A percentile compares a stretch with the other conserved stretches of the same genome.
phyloP scores from a whole-genome alignment of 148 eudicot genomes.

The Diospyros kaki region DNA sequence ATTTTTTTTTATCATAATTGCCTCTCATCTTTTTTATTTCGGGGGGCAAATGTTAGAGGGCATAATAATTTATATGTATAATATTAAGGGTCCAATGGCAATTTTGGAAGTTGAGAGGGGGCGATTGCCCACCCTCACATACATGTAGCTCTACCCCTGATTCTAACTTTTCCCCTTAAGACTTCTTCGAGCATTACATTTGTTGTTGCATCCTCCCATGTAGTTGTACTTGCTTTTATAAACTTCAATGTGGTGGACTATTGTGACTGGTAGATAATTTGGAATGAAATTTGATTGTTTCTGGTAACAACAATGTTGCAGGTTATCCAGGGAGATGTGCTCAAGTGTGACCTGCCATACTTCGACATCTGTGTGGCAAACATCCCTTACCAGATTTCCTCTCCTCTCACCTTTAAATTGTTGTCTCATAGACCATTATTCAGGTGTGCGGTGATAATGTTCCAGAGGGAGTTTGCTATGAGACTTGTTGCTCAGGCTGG shows the following conservation, averaged over 20 bases:
- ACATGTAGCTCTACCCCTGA: too few species aligned
- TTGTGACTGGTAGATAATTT: neutral
- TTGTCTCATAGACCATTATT: conserved; percentile 62
- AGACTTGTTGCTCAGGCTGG: conserved; percentile 95
- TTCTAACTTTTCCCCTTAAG: too few species aligned
- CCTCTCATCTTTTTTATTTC: too few species aligned
- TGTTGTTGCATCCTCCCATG: neutral
- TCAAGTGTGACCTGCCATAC: conserved; percentile 81
- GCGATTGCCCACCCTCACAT: too few species aligned
- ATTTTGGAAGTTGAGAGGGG: too few species aligned
- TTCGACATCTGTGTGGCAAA: conserved; percentile 93
- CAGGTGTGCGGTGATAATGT: conserved; percentile 87
- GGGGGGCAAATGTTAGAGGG: too few species aligned
- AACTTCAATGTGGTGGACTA: neutral
- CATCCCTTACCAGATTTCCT: conserved; percentile 88
- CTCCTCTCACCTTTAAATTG: conserved; percentile 83
- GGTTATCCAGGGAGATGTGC: conserved; percentile 95
- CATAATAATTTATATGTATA: too few species aligned
- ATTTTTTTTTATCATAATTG: too few species aligned
- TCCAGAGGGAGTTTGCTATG: conserved; percentile 93
- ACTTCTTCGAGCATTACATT: too few species aligned
- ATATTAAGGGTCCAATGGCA: too few species aligned
- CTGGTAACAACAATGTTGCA: conserved; percentile 17
- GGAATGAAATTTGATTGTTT: neutral
- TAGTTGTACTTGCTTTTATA: neutral